Conservation (phyloP, 768 basidiomycete genomes). For the button mushroom (Agaricus bisporus) region DNA sequence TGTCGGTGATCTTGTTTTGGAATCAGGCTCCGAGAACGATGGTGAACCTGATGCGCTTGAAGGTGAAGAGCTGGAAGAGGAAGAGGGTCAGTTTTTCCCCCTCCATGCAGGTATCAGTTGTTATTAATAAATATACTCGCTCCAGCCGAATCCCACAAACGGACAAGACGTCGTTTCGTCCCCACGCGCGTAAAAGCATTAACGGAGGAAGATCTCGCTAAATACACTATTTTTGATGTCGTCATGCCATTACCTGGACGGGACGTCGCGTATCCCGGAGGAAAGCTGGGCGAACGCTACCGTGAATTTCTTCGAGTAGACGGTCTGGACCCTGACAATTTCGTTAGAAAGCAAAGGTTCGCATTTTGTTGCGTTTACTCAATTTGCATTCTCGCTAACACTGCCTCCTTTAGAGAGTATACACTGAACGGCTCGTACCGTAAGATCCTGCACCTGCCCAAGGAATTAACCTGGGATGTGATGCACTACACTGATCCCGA, state of each 20-base stretch:
- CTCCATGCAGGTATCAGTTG: neutral
- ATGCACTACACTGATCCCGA: slow-evolving; percentile 92
- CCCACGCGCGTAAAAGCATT: slow-evolving; percentile 72
- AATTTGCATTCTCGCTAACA: slow-evolving; percentile 1
- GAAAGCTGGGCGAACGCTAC: slow-evolving; percentile 81
- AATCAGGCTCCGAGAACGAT: slow-evolving; percentile 30
- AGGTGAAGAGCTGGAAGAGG: slow-evolving; percentile 20
- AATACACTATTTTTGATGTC: slow-evolving; percentile 89
- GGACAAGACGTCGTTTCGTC: slow-evolving; percentile 50
- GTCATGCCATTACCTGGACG: slow-evolving; percentile 97
- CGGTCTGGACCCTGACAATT: slow-evolving; percentile 87
- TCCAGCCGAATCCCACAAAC: slow-evolving; percentile 23
- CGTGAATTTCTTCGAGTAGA: slow-evolving; percentile 75
- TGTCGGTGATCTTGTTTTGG: slow-evolving; percentile 89
- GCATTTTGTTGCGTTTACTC: slow-evolving; percentile 15
- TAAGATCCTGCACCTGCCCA: slow-evolving; percentile 82
- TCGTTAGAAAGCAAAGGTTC: slow-evolving; percentile 85
- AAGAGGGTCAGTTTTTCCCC: slow-evolving; percentile 23
- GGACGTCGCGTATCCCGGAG: slow-evolving; percentile 90
- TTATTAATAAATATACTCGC: too few species aligned
- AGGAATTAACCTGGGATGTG: slow-evolving; percentile 73
- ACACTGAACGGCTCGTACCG: slow-evolving; percentile 91
- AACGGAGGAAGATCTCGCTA: slow-evolving; percentile 67
- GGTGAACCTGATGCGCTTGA: slow-evolving; percentile 30
- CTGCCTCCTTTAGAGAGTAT: slow-evolving; percentile 62